A percentile compares a stretch with the other conserved stretches of the same genome.
Evolutionary conservation across 2,329 filamentous ascomycete species (phyloP).

Genomic region (Aspergillus ibericus): DNA sequence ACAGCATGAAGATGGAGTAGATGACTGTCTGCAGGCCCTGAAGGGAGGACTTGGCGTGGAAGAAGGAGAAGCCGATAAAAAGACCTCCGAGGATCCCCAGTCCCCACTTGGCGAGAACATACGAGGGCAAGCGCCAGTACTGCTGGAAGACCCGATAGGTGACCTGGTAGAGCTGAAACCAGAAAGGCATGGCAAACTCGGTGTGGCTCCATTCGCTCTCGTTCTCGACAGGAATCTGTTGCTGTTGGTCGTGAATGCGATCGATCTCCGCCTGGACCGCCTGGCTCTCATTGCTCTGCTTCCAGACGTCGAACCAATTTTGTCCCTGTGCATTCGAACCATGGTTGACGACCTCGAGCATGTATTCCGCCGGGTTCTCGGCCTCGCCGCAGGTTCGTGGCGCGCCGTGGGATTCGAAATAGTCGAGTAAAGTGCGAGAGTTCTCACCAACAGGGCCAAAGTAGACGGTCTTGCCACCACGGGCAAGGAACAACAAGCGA

Average conservation of each 20-base stretch:
- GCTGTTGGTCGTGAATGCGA: constrained; percentile 51
- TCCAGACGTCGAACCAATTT: constrained; percentile 56
- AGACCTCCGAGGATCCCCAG: constrained; percentile 57
- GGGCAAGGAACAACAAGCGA: constrained; percentile 60
- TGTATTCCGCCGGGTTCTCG: constrained; percentile 71
- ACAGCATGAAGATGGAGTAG: constrained; percentile 78
- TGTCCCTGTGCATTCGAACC: constrained; percentile 60
- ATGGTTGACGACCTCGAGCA: constrained; percentile 57
- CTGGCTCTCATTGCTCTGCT: constrained; percentile 53
- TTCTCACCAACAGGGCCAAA: constrained; percentile 65
- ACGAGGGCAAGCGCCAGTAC: constrained; percentile 83
- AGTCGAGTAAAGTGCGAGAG: constrained; percentile 56
- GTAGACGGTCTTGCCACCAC: constrained; percentile 65
- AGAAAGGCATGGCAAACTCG: constrained; percentile 76
- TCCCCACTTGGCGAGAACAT: constrained; percentile 76
- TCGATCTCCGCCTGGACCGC: constrained; percentile 39
- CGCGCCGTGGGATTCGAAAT: constrained; percentile 64
- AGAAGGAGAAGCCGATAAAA: constrained; percentile 81
- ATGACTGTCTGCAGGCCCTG: constrained; percentile 85
- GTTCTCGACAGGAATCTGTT: background rate
- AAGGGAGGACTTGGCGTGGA: constrained; percentile 66
- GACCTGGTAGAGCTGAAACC: constrained; percentile 63
- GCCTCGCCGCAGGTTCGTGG: constrained; percentile 53
- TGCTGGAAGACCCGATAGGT: constrained; percentile 75
- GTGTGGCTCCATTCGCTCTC: constrained; percentile 48